Evolutionary conservation across 2,329 filamentous ascomycete species (phyloP).

Genomic region (Metarhizium humberi): DNA sequence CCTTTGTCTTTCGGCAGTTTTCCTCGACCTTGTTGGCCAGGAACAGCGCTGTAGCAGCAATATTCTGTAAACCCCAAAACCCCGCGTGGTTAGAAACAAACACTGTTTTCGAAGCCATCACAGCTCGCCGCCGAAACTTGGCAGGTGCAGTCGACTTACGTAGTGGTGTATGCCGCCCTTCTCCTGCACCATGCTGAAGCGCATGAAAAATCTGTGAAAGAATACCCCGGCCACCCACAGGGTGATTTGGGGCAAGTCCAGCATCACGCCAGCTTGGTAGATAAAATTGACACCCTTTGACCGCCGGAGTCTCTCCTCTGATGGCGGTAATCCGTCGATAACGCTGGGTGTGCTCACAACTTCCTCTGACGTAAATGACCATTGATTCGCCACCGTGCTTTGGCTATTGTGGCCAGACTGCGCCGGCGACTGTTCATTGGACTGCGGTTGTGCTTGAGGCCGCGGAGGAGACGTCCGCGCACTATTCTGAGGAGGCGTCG

Average conservation of each 20-base stretch:
- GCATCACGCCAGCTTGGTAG: constrained; percentile 82
- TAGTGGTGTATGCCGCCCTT: constrained; percentile 82
- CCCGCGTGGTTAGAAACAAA: not conserved
- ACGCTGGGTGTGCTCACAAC: constrained; percentile 75
- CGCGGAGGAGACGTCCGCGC: constrained; percentile 47
- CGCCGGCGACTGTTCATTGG: constrained; percentile 33
- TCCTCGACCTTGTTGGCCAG: constrained; percentile 96
- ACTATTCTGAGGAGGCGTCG: constrained; percentile 49
- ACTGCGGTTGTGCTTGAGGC: constrained; percentile 33
- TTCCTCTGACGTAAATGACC: constrained; percentile 82
- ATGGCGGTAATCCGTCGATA: constrained; percentile 66
- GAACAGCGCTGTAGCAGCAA: constrained; percentile 85
- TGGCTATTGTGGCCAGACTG: constrained; percentile 29
- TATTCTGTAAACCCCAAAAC: constrained; percentile 43
- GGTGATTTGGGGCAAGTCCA: constrained; percentile 86
- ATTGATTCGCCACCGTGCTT: constrained; percentile 50
- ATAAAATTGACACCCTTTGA: constrained; percentile 97
- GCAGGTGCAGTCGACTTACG: constrained; percentile 37
- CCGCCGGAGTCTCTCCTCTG: constrained; percentile 70
- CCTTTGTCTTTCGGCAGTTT: constrained; percentile 90
- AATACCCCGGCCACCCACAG: constrained; percentile 88
- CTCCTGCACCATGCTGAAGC: constrained; percentile 67
- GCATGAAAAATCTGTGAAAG: constrained; percentile 95
- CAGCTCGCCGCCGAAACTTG: not conserved
- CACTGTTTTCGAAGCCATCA: not conserved